Base-by-base conservation (phyloP, 2,329 filamentous ascomycete species). In the Stemphylium beticola region DNA sequence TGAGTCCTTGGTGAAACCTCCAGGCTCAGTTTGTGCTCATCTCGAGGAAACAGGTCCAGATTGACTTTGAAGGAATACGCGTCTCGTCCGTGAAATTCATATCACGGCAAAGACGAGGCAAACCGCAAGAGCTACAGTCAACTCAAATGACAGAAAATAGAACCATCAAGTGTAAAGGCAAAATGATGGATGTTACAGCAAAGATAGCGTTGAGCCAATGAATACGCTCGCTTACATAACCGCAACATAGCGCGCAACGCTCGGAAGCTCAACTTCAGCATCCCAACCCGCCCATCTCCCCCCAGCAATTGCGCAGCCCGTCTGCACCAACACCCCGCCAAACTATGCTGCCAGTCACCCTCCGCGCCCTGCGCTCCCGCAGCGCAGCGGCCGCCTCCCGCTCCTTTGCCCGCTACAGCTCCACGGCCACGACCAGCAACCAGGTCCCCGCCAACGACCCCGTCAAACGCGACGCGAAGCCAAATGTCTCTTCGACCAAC, bases 371-470 rank as follows among this genome's bases (percentile, higher is more conserved):
- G 60, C 64, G 62, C 59, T 59, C 66, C 51, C 71, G 73, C 51
- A 49, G 53, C 32, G 48, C 53, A 41, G 53, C 63, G 20, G 51
- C 67, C 34, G 58, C 64, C 24, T 50, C 64, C 32, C 50, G 68
- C 53, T 55, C 67, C 51, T 68, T 68, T 43, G 58, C 62, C 36
- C 53, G 63, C 51, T 69, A 65, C 53, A 54, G 51, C 46, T 59
- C 68, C n/a, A 60, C 61, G 14, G 50, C 61, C 8, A 64, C 68
- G 18, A 57, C 63, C 47, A 56, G 60, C 15, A 91, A 96, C 76
- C 85, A 85, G 63, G 82, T 93, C 7, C 76, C 87, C 0, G 93
- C 83, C 74, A 88, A 88, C 75, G 82, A 87, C 78, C 82, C 82
- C 49, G 85, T 83, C 74, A 74, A 74, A 44, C 75, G 79, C 62